phyloP scores from a whole-genome alignment of 2,329 filamentous ascomycete genomes.

The Aspergillus sp. region DNA sequence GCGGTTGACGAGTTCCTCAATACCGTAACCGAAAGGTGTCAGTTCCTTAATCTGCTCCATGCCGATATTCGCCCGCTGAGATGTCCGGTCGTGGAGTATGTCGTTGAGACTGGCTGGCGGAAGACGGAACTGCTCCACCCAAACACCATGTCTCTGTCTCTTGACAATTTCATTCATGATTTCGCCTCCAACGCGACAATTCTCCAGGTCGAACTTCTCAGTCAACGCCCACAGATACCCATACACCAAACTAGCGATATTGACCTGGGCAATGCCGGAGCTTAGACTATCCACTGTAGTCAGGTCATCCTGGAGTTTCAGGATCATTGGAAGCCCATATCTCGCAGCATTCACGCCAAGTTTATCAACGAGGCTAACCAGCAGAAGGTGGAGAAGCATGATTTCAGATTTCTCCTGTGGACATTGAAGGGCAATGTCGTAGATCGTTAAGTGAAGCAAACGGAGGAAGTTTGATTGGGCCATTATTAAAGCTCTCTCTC shows the following conservation, averaged over 20 bases:
- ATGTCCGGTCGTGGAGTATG: constrained; percentile 55
- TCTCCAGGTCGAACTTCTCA: constrained; percentile 75
- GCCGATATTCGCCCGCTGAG: constrained; percentile 33
- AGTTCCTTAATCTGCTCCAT: constrained; percentile 51
- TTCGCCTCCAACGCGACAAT: constrained; percentile 65
- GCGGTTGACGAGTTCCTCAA: constrained; percentile 68
- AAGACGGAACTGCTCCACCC: constrained; percentile 72
- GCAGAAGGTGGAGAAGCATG: constrained; percentile 71
- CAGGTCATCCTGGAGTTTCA: constrained; percentile 83
- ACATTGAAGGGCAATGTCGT: constrained; percentile 78
- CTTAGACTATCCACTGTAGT: constrained; percentile 27
- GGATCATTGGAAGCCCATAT: constrained; percentile 82
- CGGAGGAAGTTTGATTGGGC: constrained; percentile 71
- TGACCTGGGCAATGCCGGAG: constrained; percentile 67
- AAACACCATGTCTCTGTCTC: constrained; percentile 71
- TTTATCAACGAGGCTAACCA: constrained; percentile 70
- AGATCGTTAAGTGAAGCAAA: constrained; percentile 81
- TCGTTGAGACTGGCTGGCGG: constrained; percentile 66
- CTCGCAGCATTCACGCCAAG: constrained; percentile 80
- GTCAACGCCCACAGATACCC: constrained; percentile 83
- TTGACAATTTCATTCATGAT: constrained; percentile 75
- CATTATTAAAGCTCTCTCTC: constrained; percentile 57
- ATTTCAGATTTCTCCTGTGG: constrained; percentile 73
- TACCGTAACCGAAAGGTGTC: constrained; percentile 69
- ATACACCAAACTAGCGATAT: constrained; percentile 79